Base-by-base conservation (phyloP, 139 green algal genomes). In the Yamagishiella unicocca region DNA sequence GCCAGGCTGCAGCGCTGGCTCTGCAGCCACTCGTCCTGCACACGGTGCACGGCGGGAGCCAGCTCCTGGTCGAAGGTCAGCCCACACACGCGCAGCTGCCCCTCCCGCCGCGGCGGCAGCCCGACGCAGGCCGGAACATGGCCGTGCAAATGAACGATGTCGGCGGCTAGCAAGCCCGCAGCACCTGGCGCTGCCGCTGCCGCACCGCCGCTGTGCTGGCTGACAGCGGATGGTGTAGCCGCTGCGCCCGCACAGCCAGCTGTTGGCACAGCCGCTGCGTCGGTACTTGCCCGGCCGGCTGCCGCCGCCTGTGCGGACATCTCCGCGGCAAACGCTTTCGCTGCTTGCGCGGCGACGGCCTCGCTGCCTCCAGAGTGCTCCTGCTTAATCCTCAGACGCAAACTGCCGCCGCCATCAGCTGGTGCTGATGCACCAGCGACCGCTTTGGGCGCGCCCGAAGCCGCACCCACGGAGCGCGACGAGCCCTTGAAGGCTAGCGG, bases 11-110 rank as follows among this genome's bases (percentile, higher is more conserved):
- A 12, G 40, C 40, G 8, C 14, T 27, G 70, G 6, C 10, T 8
- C 70, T 4, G 19, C 38, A 37, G 0, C 70, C 70, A 77, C 22
- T 38, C 40, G 38, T 22, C 38, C 40, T 27, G 2, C 19, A 9
- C 19, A 1, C 2, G 1, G 5, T 22, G 25, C 25, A 77, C 70
- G 22, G 38, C 38, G 0, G 38, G 70, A 22, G 70, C 70, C 70
- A 77, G 38, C 24, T 54, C 38, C 2, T 38, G 70, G 40, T 77
- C 38, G 40, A 77, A 77, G 40, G 70, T 77, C 2, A 77, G 70
- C 24, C 70, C 70, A 40, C 70, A 77, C 70, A 77, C 38, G 25
- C 70, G 70, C 70, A 77, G 40, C 70, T 77, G 38, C 38, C 40
- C 70, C 19, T 38, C 38, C 70, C 7, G 38, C 40, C 35, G 40